Evolutionary conservation across 2,329 filamentous ascomycete genomes (phyloP), one percentile per base, ranked within the genome.

Genomic region (Pyrenochaeta sp.): DNA sequence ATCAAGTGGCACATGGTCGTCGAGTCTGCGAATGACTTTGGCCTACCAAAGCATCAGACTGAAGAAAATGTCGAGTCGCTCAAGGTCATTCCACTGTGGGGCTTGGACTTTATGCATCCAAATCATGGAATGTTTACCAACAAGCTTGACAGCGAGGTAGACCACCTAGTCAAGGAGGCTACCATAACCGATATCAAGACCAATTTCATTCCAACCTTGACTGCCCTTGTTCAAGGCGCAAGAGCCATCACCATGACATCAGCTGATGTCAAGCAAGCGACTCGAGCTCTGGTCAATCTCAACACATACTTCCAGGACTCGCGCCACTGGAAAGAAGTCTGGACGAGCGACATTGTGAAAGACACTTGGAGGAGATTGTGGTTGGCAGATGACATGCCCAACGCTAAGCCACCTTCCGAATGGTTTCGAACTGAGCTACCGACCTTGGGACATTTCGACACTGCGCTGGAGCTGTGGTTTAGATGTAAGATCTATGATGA

Each of bases 361-460:
- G 67, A 74, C 44, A 68, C 69, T 15, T 78, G 75, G 75, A 67
- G 74, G 36, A 68, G 73, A 32, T 53, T 77, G 4, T 78, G 75
- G 75, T 52, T 77, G n/a, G 58, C 67, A 8, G 71, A 76, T 35
- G 69, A 74, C 46, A 68, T 75, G 49, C 69, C 68, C 26, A 75
- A 74, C 53, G 65, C 69, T 7, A 65, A 67, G 10, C 66, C 71
- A 10, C 67, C 69, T 6, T 74, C 72, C 1, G 60, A 75, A 39
- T 78, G 75, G 74, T 74, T 77, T 44, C 66, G 72, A 17, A 73
- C 73, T 0, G 75, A 78, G 45, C 55, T 69, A 11, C 75, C 75
- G 6, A 77, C 75, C 1, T 55, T 78, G n/a, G 65, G 63, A 3
- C 74, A 77, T 51, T 67, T 78, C 22, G 75, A 77, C 37, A 72